Evolutionary conservation across 108 stramenopile genomes (phyloP).

Genomic region (Cyclotella cryptica): DNA sequence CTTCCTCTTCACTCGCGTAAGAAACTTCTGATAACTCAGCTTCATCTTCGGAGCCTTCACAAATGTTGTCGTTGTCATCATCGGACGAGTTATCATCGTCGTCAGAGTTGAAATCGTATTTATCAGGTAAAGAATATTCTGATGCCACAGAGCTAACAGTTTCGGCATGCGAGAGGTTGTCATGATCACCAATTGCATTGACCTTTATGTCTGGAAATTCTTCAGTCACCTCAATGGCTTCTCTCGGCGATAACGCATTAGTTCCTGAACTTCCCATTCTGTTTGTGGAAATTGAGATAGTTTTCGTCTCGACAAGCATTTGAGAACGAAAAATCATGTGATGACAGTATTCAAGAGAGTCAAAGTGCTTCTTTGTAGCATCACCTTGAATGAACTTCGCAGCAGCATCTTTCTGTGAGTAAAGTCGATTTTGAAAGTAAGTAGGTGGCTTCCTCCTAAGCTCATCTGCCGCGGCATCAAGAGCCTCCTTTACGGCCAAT

Average conservation of each 20-base stretch:
- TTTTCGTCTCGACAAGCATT: background rate
- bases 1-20: conserved; percentile 23
- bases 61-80: background rate
- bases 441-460: conserved; percentile 39
- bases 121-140: conserved; percentile 13
- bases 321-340: conserved; percentile 24
- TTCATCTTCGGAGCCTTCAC: conserved; percentile 5
- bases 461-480: conserved; percentile 22
- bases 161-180: background rate
- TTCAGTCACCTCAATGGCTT: conserved; percentile 37
- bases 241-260: conserved; percentile 18
- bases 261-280: background rate
- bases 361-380: conserved; percentile 36
- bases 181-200: background rate
- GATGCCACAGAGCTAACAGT: background rate
- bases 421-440: conserved; percentile 23
- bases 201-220: conserved; percentile 24
- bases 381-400: background rate
- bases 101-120: conserved; percentile 9
- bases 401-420: conserved; percentile 4
- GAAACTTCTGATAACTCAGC: conserved; percentile 19
- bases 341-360: conserved; percentile 46
- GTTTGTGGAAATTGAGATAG: conserved; percentile 17
- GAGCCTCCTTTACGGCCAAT: conserved; percentile 11
- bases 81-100: conserved; percentile 9